Base-by-base conservation (phyloP, 441 rosid species). In the Hura crepitans region DNA sequence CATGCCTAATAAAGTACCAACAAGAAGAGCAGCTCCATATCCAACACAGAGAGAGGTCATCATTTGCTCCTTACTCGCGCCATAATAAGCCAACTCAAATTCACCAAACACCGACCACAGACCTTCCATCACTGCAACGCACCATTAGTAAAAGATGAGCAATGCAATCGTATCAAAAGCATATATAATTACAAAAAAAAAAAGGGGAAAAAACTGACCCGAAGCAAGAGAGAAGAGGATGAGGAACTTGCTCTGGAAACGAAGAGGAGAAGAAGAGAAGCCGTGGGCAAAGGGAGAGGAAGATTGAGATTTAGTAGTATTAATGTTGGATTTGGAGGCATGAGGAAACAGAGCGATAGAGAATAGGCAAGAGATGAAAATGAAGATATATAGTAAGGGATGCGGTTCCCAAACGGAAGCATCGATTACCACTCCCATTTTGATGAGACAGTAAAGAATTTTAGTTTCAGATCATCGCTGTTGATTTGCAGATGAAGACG, bases 41-140 rank as follows among this genome's bases (percentile, higher is more conserved):
- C 96, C 94, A 66, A 84, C 78, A 71, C 74, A 81, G 42, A 92
- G 79, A 73, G 69, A 80, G 66, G 73, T 72, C 74, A 87, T 78
- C 68, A 80, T 89, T 54, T 82, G 84, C 64, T 87, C 92, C 66
- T 80, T 86, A 67, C 78, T 85, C 33, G 76, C 22, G 1, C 85
- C 93, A 70, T 77, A 77, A 42, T 69, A 69, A 68, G 74, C 72
- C 59, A 89, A 71, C 76, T 89, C 98, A 18, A 74, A 84, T 77
- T 95, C 98, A 75, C 97, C 98, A 70, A 80, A 86, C 78, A 87
- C 98, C 12, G 83, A 81, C 89, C 96, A 87, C 23, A 92, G 45
- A 64, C 93, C 97, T 82, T 89, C 90, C 87, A 86, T 77, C n/a
- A 75, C 97, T 92, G 71, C 13, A 10, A 43, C 22, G 30, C 59